These are phyloP conservation scores for Kregervanrija pseudodelftensis DNA, from an alignment of 805 yeast genomes.

Conservation along the genomic window DNA sequence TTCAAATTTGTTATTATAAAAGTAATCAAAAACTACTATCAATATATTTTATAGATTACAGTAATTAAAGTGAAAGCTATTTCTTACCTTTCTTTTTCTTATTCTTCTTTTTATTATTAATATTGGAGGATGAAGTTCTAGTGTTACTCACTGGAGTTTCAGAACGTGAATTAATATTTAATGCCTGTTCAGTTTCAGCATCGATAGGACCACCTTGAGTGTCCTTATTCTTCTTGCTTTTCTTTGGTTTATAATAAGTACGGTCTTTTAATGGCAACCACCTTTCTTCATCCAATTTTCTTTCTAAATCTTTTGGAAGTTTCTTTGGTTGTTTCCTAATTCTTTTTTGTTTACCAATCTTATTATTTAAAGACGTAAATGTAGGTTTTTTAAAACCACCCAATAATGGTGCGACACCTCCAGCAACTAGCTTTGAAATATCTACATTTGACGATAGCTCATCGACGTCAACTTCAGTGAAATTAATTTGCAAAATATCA, in stretches of 20 bases:
- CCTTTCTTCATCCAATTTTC: conserved; percentile 60
- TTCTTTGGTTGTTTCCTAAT: conserved; percentile 23
- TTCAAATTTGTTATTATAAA: neutral
- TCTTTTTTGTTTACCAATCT: conserved; percentile 12
- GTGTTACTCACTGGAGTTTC: conserved; percentile 9
- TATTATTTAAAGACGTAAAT: conserved; percentile 9
- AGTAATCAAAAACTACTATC: too few species aligned
- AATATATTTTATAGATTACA: neutral
- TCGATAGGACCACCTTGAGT: conserved; percentile 60
- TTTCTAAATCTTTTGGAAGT: conserved; percentile 18
- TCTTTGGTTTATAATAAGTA: conserved; percentile 73
- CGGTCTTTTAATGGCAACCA: conserved; percentile 90
- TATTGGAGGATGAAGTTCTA: neutral
- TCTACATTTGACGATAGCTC: conserved; percentile 26
- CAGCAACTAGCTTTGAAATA: conserved; percentile 21
- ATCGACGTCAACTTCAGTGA: conserved; percentile 15
- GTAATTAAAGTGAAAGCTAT: conserved; percentile 3
- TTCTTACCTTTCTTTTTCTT: conserved; percentile 27
- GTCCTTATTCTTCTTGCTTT: conserved; percentile 49
- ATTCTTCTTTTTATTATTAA: conserved; percentile 14
- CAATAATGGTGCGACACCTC: conserved; percentile 22
- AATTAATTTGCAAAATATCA: conserved; percentile 12
- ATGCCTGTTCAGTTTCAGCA: conserved; percentile 34
- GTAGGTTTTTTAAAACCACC: conserved; percentile 7
- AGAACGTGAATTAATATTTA: conserved; percentile 14